phyloP scores from a whole-genome alignment of 129 eudicot species.

The Tagetes patula region DNA sequence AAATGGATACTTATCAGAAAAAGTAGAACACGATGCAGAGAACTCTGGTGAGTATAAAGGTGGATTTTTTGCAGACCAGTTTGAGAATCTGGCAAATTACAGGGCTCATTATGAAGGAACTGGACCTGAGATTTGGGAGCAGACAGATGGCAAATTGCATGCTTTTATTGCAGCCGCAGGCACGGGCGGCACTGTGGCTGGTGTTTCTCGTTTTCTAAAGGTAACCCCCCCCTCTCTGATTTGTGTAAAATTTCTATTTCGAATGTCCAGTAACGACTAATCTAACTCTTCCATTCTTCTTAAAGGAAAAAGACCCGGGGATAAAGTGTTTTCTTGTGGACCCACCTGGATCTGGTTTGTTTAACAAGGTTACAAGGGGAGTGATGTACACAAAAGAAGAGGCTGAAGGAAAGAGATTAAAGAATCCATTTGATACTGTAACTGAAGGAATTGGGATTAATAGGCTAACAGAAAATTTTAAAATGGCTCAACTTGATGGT shows the following conservation, averaged over 20 bases:
- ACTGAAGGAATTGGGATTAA: conserved; percentile 99
- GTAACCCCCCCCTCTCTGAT: conserved; percentile 32
- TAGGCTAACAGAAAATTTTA: conserved; percentile 80
- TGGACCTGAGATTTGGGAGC: conserved; percentile 96
- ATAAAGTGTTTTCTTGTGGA: conserved; percentile 85
- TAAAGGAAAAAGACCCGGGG: conserved; percentile 67
- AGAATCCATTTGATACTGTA: conserved; percentile 92
- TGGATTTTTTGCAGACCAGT: conserved; percentile 95
- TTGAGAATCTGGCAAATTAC: conserved; percentile 86
- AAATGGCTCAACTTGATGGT: conserved; percentile 84
- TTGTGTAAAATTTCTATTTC: background rate
- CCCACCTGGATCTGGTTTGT: conserved; percentile 99
- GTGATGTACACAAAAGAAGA: conserved; percentile 99
- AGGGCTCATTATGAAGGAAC: conserved; percentile 96
- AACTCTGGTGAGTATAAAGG: conserved; percentile 56
- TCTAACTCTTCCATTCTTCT: conserved; percentile 6
- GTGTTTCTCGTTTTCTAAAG: conserved; percentile 82
- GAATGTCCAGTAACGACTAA: background rate
- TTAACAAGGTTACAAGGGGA: conserved; percentile 88
- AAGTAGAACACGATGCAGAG: conserved; percentile 21
- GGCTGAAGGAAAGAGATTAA: conserved; percentile 94
- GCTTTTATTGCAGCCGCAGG: conserved; percentile 97
- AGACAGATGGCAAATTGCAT: conserved; percentile 68
- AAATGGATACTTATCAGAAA: conserved; percentile 36
- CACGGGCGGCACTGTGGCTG: conserved; percentile 95